Percentiles rank a stretch among this genome's conserved stretches.
phyloP scores from a whole-genome alignment of 768 basidiomycete genomes.

The Rhodosporidiobolus sp. region DNA sequence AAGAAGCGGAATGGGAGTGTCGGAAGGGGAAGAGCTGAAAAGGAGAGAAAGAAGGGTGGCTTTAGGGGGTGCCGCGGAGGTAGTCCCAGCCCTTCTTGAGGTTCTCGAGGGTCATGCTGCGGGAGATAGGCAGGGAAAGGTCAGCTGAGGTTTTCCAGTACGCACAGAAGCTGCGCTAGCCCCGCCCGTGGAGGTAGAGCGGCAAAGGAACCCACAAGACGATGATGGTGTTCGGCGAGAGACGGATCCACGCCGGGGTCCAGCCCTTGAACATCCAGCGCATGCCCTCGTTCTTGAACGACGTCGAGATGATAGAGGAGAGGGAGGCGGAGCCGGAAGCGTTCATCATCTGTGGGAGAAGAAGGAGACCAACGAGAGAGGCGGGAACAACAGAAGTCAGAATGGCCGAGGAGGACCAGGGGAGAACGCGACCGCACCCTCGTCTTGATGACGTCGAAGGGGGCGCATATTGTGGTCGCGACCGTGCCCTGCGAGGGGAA shows the following conservation, averaged over 20 bases:
- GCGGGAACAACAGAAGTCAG: neutral
- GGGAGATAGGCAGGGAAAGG: neutral
- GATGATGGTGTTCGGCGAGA: slow-evolving; percentile 41
- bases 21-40: neutral
- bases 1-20: neutral
- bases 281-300: slow-evolving; percentile 42
- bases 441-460: slow-evolving; percentile 44
- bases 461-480: slow-evolving; percentile 44
- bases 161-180: neutral
- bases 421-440: slow-evolving; percentile 31
- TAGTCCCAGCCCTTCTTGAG: slow-evolving; percentile 31
- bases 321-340: slow-evolving; percentile 25
- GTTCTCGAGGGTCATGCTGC: slow-evolving; percentile 35
- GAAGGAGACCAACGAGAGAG: neutral
- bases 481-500: slow-evolving; percentile 32
- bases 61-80: slow-evolving; percentile 1
- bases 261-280: slow-evolving; percentile 42
- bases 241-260: slow-evolving; percentile 43
- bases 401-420: neutral
- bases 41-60: neutral
- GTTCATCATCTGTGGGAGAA: slow-evolving; percentile 42
- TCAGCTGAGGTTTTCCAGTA: neutral
- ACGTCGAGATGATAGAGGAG: slow-evolving; percentile 22
- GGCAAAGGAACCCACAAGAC: slow-evolving; percentile 24
- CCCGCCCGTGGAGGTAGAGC: neutral